These are phyloP conservation scores for Fraxinus sp. DNA, from an alignment of 305 asterid genomes.

Conservation along the genomic window DNA sequence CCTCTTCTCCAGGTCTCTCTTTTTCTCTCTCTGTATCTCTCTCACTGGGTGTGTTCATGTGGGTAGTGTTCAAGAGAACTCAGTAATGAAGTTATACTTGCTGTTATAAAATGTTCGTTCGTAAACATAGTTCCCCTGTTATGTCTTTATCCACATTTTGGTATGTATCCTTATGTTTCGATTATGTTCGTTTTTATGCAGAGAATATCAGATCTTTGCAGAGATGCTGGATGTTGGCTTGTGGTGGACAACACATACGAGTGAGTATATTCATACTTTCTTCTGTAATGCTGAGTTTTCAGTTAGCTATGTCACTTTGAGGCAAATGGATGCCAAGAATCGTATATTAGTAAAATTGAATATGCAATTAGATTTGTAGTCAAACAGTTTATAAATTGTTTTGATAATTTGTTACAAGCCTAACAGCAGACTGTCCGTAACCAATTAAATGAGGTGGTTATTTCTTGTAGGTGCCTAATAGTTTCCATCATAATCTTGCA, in stretches of 20 bases:
- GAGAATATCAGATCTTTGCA: slow-evolving; percentile 89
- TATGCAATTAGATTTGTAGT: not conserved
- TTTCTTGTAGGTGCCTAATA: not conserved
- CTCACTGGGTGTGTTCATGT: not conserved
- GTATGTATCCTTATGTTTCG: slow-evolving; percentile 5
- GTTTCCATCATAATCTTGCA: not conserved
- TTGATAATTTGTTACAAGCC: not conserved
- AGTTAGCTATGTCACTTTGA: not conserved
- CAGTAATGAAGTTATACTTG: slow-evolving; percentile 1
- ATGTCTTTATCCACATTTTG: not conserved
- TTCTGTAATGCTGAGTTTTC: not conserved
- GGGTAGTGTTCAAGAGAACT: not conserved
- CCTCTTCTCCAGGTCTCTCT: slow-evolving; percentile 73
- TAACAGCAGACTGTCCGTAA: not conserved
- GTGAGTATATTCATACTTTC: slow-evolving; percentile 45
- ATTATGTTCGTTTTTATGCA: slow-evolving; percentile 27
- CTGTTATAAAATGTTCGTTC: not conserved
- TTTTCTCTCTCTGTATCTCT: not conserved
- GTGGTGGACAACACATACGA: slow-evolving; percentile 91
- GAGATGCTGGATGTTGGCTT: slow-evolving; percentile 87
- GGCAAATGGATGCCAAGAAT: not conserved
- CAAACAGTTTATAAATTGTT: not conserved
- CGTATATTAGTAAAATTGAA: too few relatives aligned
- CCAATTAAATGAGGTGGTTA: not conserved
- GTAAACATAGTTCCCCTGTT: slow-evolving; percentile 4